Conservation (phyloP, 1,139 yeast species). For the Debaryomyces singareniensis region DNA sequence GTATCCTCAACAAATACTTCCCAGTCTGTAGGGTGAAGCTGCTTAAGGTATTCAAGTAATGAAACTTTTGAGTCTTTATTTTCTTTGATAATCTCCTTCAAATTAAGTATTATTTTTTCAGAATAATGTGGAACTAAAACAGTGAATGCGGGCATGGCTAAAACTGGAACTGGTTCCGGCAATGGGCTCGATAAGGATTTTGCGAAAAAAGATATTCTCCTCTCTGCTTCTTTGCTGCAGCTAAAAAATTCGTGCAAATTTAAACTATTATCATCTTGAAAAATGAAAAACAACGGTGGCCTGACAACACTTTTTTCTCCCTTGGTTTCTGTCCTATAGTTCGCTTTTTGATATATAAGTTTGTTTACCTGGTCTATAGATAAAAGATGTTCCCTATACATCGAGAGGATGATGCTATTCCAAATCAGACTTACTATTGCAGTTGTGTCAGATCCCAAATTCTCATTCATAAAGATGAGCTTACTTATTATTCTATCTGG, state of each 20-base stretch:
- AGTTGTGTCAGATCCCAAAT: conserved; percentile 25
- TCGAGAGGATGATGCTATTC: conserved; percentile 49
- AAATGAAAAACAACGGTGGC: conserved; percentile 46
- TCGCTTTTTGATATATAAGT: conserved; percentile 35
- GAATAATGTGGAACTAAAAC: conserved; percentile 48
- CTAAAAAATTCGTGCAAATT: conserved; percentile 35
- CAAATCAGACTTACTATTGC: conserved; percentile 41
- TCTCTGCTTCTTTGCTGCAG: conserved; percentile 49
- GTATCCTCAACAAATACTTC: conserved; percentile 46
- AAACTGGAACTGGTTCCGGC: conserved; percentile 38
- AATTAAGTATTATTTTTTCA: conserved; percentile 42
- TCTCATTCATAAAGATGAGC: conserved; percentile 27
- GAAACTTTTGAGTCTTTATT: conserved; percentile 45
- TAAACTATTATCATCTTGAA: conserved; percentile 44
- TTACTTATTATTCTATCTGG: conserved; percentile 47
- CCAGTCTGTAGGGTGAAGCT: conserved; percentile 48
- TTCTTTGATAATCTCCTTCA: conserved; percentile 41
- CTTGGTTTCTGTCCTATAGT: conserved; percentile 21
- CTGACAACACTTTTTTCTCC: conserved; percentile 26
- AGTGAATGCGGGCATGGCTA: conserved; percentile 44
- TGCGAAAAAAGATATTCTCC: conserved; percentile 50
- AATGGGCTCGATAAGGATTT: conserved; percentile 49
- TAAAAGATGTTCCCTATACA: conserved; percentile 51
- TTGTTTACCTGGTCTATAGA: conserved; percentile 46
- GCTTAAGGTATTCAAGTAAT: conserved; percentile 45